These are phyloP conservation scores for Pterocarpus macrocarpus DNA, from an alignment of 306 rosid genomes.

Conservation along the genomic window DNA sequence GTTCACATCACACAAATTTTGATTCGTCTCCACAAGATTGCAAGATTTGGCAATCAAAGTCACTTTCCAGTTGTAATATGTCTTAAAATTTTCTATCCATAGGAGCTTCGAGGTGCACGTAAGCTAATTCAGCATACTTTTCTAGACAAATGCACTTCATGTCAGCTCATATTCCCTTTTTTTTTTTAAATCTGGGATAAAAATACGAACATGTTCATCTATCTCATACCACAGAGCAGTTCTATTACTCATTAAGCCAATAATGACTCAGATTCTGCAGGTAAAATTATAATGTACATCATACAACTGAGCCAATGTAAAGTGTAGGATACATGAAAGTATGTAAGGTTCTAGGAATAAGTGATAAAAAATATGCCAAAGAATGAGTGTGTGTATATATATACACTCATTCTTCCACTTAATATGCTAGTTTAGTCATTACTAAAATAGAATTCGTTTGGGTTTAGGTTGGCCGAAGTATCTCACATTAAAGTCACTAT, in stretches of 20 bases:
- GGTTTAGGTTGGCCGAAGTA: too few species aligned
- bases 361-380: too few species aligned
- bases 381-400: too few species aligned
- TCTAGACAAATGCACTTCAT: not conserved
- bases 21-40: not conserved
- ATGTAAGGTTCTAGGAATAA: not conserved
- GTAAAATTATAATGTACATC: not conserved
- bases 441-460: too few species aligned
- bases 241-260: constrained; percentile 3
- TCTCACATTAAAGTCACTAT: constrained; percentile 26
- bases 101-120: not conserved
- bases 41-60: too few species aligned
- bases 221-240: constrained; percentile 1
- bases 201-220: not conserved
- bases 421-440: too few species aligned
- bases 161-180: not conserved
- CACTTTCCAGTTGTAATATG: constrained; percentile 1
- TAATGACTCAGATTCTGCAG: not conserved
- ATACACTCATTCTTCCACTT: too few species aligned
- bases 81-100: not conserved
- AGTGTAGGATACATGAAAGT: not conserved
- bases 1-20: too few species aligned
- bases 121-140: not conserved
- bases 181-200: too few species aligned
- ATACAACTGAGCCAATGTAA: not conserved